A percentile compares a stretch with the other conserved stretches of the same genome.
phyloP scores from a whole-genome alignment of 768 basidiomycete species.

The Boletus sensibilis region DNA sequence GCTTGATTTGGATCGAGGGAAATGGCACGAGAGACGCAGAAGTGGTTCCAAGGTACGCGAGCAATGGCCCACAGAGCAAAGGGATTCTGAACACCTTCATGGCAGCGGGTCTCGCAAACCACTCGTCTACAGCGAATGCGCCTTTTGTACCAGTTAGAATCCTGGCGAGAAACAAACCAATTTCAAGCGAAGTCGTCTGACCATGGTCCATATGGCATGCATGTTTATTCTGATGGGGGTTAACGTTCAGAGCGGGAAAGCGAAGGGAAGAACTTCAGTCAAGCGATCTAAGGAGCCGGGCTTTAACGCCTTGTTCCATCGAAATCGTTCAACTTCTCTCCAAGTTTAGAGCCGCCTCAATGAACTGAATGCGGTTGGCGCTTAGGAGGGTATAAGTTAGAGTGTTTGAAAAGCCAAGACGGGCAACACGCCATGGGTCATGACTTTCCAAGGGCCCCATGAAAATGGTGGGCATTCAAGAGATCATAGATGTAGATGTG shows the following conservation, averaged over 20 bases:
- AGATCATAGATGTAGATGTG: too few species aligned
- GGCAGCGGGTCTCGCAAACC: constrained; percentile 2
- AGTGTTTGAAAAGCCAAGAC: not conserved
- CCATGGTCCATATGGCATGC: constrained; percentile 4
- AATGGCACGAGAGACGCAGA: constrained; percentile 24
- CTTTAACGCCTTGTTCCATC: not conserved
- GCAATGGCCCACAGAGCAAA: constrained; percentile 17
- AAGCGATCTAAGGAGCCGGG: not conserved
- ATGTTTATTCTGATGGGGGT: not conserved
- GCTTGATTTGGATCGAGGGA: constrained; percentile 29
- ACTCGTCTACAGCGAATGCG: constrained; percentile 5
- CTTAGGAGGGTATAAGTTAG: not conserved
- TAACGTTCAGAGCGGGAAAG: not conserved
- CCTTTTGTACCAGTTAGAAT: constrained; percentile 5
- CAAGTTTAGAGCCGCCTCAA: not conserved
- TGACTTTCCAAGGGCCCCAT: too few species aligned
- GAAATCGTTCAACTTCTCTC: not conserved
- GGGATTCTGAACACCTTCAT: constrained; percentile 22
- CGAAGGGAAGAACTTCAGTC: not conserved
- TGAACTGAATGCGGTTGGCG: not conserved
- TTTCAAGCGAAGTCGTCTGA: constrained; percentile 7
- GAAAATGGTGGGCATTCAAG: too few species aligned
- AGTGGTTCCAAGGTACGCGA: constrained; percentile 14
- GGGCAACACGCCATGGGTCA: too few species aligned
- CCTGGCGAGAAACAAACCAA: not conserved